phyloP scores from a whole-genome alignment of 2,329 filamentous ascomycete genomes.

The Penicillium nordicum region DNA sequence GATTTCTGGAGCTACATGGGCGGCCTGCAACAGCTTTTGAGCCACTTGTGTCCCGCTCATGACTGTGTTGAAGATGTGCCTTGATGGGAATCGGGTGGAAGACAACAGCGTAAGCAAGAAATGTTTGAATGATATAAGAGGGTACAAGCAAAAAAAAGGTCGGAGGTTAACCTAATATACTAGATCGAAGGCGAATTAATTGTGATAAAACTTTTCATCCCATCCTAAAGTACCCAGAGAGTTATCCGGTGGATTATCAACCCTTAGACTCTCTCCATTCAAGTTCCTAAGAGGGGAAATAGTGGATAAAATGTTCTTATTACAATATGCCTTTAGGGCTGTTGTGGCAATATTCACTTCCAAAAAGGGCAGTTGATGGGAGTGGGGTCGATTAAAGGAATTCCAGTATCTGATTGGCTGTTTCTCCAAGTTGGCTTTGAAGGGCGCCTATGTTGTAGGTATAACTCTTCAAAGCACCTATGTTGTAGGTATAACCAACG shows the following conservation, averaged over 20 bases:
- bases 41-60: not conserved
- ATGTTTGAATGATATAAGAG: not conserved
- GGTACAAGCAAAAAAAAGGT: not conserved
- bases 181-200: not conserved
- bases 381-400: not conserved
- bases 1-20: conserved; percentile 22
- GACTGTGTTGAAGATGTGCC: not conserved
- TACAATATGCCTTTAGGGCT: not conserved
- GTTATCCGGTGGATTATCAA: not conserved
- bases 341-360: not conserved
- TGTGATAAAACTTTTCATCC: not conserved
- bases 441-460: too few species aligned
- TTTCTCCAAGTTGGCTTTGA: too few species aligned
- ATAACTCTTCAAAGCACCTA: too few species aligned
- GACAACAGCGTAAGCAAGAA: not conserved
- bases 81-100: not conserved
- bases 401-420: not conserved
- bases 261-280: not conserved
- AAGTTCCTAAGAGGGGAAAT: not conserved
- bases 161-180: not conserved
- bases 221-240: not conserved
- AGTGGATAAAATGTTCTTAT: not conserved
- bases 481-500: not conserved
- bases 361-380: not conserved
- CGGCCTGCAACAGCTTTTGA: conserved; percentile 6